Base-by-base conservation (phyloP, 2,329 filamentous ascomycete species). In the Clarireedia homoeocarpa region DNA sequence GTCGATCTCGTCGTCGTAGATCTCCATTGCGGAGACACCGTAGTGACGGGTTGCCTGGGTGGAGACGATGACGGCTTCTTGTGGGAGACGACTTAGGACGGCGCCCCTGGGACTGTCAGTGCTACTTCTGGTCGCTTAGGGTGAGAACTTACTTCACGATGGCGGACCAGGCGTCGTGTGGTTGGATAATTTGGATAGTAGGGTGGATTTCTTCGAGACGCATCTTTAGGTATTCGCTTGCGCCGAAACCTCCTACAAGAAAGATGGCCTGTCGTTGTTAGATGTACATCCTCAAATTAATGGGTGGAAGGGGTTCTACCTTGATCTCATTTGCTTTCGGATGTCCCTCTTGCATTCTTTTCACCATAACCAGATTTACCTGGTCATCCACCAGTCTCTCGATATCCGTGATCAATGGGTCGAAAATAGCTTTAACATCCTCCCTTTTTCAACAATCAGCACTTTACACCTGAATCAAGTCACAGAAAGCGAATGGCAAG, bases 351-450 rank as follows among this genome's bases (percentile, higher is more conserved):
- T 26, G 9, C 30, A 58, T 17, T 30, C 53, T 48, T 23, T 57
- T 60, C 3, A 72, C 72, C 1, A 71, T 72, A 48, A 77, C 72
- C 15, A 75, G 62, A 34, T 71, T 66, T 57, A 75, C 71, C 26
- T 77, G 73, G 56, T 73, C 70, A 15, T 71, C 61, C 1, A 78
- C 68, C 10, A 76, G 36, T 65, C 69, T 39, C 72, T 70, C 12
- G 77, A 62, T 48, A 74, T 74, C 0, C 66, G 65, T 1, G 69
- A 72, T 49, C 67, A 73, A 23, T 76, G 73, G 73, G 48, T 65
- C 3, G 67, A 64, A 57, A 69, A 73, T 20, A 83, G 88, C 56
- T 78, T 79, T 56, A 80, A 82, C 56, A 83, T 79, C 59, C 81
- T 69, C 57, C 69, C 69, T 61, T 72, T 73, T 24, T 51, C 15